Evolutionary conservation across 2,329 filamentous ascomycete species (phyloP).

Genomic region (Cladosporium sphaerospermum): DNA sequence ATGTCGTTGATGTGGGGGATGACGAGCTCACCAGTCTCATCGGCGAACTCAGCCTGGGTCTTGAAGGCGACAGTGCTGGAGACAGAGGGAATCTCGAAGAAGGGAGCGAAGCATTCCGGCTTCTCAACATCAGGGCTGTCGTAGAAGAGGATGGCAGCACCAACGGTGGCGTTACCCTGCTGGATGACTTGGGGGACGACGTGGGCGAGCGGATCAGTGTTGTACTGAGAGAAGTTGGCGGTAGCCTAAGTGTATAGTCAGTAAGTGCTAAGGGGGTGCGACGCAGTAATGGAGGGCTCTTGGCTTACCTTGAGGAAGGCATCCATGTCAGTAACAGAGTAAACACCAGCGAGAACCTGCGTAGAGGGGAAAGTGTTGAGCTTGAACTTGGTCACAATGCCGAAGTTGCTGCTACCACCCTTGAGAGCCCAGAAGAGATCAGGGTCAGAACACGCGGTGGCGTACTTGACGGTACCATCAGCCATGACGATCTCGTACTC

Average conservation of each 20-base stretch:
- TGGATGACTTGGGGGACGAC: slow-evolving; percentile 9
- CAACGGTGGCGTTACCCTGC: slow-evolving; percentile 1
- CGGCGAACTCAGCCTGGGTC: slow-evolving; percentile 5
- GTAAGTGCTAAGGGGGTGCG: neutral
- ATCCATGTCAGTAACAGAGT: slow-evolving; percentile 8
- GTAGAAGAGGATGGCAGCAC: slow-evolving; percentile 6
- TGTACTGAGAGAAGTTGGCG: slow-evolving; percentile 9
- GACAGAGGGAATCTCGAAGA: slow-evolving; percentile 5
- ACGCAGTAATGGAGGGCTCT: neutral
- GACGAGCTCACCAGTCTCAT: slow-evolving; percentile 8
- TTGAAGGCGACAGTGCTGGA: slow-evolving; percentile 5
- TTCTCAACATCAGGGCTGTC: slow-evolving; percentile 2
- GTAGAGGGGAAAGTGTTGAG: slow-evolving; percentile 7
- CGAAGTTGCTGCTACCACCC: slow-evolving; percentile 41
- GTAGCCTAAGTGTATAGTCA: neutral
- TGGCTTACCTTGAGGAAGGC: slow-evolving; percentile 2
- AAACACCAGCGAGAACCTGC: slow-evolving; percentile 9
- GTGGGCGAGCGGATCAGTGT: slow-evolving; percentile 10
- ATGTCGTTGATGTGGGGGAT: slow-evolving; percentile 4
- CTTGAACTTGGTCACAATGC: slow-evolving; percentile 33
- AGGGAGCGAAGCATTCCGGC: slow-evolving; percentile 9
- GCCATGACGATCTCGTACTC: slow-evolving; percentile 41
- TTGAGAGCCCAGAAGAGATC: slow-evolving; percentile 45
- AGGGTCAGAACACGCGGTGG: slow-evolving; percentile 38
- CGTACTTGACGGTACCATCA: slow-evolving; percentile 32